Evolutionary conservation across 176 grass and related monocot species (phyloP).

Genomic region (Neostapfia colusana): DNA sequence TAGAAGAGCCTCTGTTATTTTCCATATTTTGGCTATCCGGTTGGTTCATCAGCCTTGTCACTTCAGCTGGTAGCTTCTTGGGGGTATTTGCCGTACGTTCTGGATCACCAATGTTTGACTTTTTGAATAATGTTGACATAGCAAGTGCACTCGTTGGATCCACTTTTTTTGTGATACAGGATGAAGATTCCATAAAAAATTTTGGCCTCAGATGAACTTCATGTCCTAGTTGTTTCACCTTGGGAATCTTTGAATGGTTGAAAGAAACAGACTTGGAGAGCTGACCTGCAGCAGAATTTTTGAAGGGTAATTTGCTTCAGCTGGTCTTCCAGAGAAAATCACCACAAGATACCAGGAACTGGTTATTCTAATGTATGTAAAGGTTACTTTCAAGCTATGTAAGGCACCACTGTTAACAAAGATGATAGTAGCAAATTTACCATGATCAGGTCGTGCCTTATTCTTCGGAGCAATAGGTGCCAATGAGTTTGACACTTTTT

Average conservation of each 20-base stretch:
- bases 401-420: not conserved
- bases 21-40: constrained; percentile 31
- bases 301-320: not conserved
- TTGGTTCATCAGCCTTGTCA: constrained; percentile 43
- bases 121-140: constrained; percentile 60
- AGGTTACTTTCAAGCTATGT: no score
- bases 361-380: no score
- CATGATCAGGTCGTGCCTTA: constrained; percentile 13
- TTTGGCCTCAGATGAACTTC: constrained; percentile 62
- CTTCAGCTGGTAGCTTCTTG: constrained; percentile 38
- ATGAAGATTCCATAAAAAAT: constrained; percentile 44
- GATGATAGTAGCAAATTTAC: constrained; percentile 43
- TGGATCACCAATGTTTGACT: constrained; percentile 42
- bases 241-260: constrained; percentile 75
- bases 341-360: not conserved
- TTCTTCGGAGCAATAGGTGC: not conserved
- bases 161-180: constrained; percentile 52
- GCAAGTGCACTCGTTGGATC: constrained; percentile 29
- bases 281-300: constrained; percentile 46
- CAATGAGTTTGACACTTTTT: no score
- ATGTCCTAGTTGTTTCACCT: constrained; percentile 67
- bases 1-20: constrained; percentile 51
- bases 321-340: not conserved
- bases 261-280: constrained; percentile 66
- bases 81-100: constrained; percentile 36